phyloP scores from a whole-genome alignment of 192 early-diverging fungal genomes.

The Coemansia sp. region DNA sequence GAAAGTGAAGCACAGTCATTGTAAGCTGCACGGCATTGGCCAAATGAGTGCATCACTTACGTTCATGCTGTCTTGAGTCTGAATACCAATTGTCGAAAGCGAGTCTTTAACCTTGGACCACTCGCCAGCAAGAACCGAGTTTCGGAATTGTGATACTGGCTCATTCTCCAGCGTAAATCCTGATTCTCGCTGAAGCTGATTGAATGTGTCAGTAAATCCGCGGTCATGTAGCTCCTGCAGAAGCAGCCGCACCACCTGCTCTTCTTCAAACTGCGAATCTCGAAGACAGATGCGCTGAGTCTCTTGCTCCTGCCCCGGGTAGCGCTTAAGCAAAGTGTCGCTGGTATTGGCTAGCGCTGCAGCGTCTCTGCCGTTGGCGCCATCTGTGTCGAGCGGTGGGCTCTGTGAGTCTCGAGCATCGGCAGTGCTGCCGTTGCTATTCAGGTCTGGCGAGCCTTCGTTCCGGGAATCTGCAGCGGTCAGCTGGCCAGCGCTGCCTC shows the following conservation, averaged over 20 bases:
- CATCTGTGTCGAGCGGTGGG: neutral
- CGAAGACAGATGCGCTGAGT: constrained; percentile 42
- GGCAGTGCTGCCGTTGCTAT: neutral
- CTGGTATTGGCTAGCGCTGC: constrained; percentile 10
- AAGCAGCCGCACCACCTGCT: constrained; percentile 86
- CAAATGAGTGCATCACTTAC: constrained; percentile 14
- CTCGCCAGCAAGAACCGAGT: constrained; percentile 69
- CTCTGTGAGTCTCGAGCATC: neutral
- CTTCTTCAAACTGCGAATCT: constrained; percentile 45
- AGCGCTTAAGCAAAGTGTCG: constrained; percentile 22
- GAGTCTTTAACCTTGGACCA: constrained; percentile 71
- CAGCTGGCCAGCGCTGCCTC: neutral
- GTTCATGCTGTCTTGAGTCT: constrained; percentile 13
- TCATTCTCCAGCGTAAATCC: constrained; percentile 75
- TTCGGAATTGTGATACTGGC: constrained; percentile 67
- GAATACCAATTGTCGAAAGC: constrained; percentile 49
- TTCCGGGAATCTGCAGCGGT: neutral
- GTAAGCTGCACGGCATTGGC: neutral
- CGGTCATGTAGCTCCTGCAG: constrained; percentile 82
- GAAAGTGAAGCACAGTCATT: neutral
- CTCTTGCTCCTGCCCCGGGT: constrained; percentile 38
- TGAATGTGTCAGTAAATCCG: constrained; percentile 73
- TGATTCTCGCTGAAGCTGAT: constrained; percentile 74
- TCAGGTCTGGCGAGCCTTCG: constrained; percentile 2
- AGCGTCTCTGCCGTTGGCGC: constrained; percentile 8